Evolutionary conservation across 164 flowering plant species (phyloP), one percentile per base, ranked within the genome.

Genomic region (Vitis amurensis): DNA sequence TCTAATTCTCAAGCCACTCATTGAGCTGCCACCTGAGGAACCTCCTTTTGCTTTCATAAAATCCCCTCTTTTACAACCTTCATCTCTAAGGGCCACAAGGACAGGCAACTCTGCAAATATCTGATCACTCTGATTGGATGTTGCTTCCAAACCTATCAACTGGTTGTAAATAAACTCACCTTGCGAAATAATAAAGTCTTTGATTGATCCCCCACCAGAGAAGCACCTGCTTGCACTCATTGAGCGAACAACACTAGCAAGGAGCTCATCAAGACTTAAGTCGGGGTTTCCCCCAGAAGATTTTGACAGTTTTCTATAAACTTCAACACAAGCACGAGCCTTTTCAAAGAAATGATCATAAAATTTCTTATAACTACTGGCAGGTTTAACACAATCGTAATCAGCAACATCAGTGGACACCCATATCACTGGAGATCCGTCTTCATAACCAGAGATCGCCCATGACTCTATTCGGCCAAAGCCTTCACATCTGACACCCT

Each of bases 401-500:
- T 94, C 98, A 49, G 94, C 91, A 48, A 87, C 12, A 29, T 86
- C 93, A 1, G 99, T 94, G 0, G 94, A 84, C 11, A 94, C 66
- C 98, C 98, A 94, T 66, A 92, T 76, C 0, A 84, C 82, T 1
- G 96, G 97, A 3, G 72, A 72, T 11, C 96, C 97, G n/a, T 91
- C 97, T 69, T 94, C 98, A 77, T 89, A 94, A 44, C 99, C 99
- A 71, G 99, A 94, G 50, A 94, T 88, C 1, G 82, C 73, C 98
- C 99, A 94, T 2, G 82, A 66, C 76, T 91, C 96, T 49, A 94
- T 80, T 30, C 95, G 85, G 8, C 99, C 99, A 81, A 94, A 94
- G 6, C 91, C 93, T 74, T 86, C 93, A 77, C 98, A 92, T 72
- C 88, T 78, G 10, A 90, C 75, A 8, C 91, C 91, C 52, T 73